Percentiles rank a stretch among this genome's conserved stretches.
Evolutionary conservation across 371 early-diverging fungal genomes (phyloP).

Genomic region (Phascolomyces articulosus): DNA sequence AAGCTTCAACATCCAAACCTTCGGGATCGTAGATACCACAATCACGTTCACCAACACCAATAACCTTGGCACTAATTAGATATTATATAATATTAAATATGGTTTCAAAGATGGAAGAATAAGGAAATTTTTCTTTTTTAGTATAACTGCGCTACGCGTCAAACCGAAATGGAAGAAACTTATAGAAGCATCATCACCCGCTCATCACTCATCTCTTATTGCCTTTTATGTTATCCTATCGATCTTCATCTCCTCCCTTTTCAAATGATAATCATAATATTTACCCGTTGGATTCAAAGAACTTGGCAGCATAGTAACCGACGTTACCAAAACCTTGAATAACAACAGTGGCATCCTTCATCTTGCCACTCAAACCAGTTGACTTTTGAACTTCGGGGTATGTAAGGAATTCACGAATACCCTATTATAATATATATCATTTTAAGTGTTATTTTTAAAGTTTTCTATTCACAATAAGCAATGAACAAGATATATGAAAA

Average conservation of each 20-base stretch:
- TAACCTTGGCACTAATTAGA: constrained; percentile 79
- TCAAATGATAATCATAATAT: not conserved
- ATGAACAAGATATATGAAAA: not conserved
- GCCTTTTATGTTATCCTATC: not conserved
- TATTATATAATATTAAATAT: not conserved
- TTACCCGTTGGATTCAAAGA: constrained; percentile 80
- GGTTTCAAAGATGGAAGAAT: not conserved
- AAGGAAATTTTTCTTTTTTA: too few relatives aligned
- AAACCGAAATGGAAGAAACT: too few relatives aligned
- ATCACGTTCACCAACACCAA: constrained; percentile 82
- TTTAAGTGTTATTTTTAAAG: too few relatives aligned
- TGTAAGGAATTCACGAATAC: constrained; percentile 82
- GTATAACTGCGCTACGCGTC: too few relatives aligned
- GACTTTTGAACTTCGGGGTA: constrained; percentile 81
- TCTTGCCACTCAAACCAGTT: constrained; percentile 71
- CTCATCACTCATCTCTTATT: too few relatives aligned
- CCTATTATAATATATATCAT: constrained; percentile 21
- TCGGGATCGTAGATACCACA: constrained; percentile 68
- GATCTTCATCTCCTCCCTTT: too few relatives aligned
- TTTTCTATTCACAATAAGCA: too few relatives aligned
- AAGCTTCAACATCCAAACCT: constrained; percentile 77
- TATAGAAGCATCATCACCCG: too few relatives aligned
- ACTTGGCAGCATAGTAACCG: constrained; percentile 89
- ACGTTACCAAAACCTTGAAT: constrained; percentile 94
- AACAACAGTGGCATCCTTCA: constrained; percentile 70